Evolutionary conservation across 768 basidiomycete species (phyloP).

Genomic region (Mycena galopus): DNA sequence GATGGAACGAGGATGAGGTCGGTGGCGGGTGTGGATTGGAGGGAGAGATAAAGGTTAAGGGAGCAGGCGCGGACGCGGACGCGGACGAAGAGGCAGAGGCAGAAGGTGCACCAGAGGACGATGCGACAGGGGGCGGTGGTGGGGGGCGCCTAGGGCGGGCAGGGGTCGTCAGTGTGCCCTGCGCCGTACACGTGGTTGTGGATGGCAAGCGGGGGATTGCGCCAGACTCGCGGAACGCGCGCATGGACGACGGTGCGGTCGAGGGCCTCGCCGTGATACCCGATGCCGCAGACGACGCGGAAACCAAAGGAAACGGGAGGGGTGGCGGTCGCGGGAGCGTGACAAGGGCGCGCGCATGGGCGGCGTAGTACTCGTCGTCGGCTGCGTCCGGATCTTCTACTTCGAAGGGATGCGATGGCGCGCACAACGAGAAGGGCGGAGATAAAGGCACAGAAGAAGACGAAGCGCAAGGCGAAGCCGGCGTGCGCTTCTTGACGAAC

Average conservation of each 20-base stretch:
- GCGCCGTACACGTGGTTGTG: not conserved
- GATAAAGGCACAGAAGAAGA: not conserved
- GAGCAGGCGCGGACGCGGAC: not conserved
- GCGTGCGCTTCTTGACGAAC: too few species aligned
- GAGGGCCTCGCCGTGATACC: too few species aligned
- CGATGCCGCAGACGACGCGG: not conserved
- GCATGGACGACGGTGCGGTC: not conserved
- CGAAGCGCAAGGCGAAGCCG: not conserved
- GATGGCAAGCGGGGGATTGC: not conserved
- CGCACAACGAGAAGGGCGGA: not conserved
- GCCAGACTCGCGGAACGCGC: not conserved
- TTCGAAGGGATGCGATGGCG: not conserved
- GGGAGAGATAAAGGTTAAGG: too few species aligned
- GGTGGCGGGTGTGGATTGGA: too few species aligned
- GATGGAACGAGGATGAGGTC: not conserved
- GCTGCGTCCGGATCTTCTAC: not conserved
- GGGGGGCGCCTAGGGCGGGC: not conserved
- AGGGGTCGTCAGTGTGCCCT: not conserved
- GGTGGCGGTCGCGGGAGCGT: not conserved
- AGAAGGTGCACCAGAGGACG: not conserved
- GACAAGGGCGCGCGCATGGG: not conserved
- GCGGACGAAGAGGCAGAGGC: not conserved
- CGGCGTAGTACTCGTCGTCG: conserved; percentile 8
- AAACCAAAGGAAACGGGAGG: not conserved
- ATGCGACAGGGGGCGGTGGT: not conserved